Percentiles rank a stretch among this genome's conserved stretches.
These are phyloP conservation scores for Pythium angustatum DNA, from an alignment of 352 stramenopile species.

Conservation along the genomic window DNA sequence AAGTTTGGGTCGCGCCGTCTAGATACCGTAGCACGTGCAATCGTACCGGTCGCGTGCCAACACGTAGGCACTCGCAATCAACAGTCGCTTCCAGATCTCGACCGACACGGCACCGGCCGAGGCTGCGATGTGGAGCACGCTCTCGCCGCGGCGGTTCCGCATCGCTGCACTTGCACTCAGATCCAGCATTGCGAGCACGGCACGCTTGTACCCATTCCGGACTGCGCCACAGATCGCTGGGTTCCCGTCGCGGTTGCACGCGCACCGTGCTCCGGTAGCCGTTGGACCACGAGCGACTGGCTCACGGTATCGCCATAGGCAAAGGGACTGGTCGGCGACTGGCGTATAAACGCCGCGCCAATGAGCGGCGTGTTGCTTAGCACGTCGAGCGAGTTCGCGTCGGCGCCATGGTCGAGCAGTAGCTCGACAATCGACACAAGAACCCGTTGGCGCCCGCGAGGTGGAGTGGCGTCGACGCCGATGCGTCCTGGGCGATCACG, in stretches of 20 bases:
- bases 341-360: slow-evolving; percentile 38
- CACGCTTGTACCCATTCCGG: slow-evolving; percentile 27
- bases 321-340: slow-evolving; percentile 34
- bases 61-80: slow-evolving; percentile 34
- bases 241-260: slow-evolving; percentile 23
- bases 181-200: slow-evolving; percentile 13
- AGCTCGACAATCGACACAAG: slow-evolving; percentile 27
- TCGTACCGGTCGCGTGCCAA: slow-evolving; percentile 31
- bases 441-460: slow-evolving; percentile 42
- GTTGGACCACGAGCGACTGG: slow-evolving; percentile 31
- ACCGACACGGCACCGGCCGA: slow-evolving; percentile 30
- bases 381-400: slow-evolving; percentile 33
- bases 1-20: slow-evolving; percentile 24
- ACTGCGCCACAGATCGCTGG: slow-evolving; percentile 30
- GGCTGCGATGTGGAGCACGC: slow-evolving; percentile 34
- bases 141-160: slow-evolving; percentile 22
- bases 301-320: slow-evolving; percentile 34
- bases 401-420: slow-evolving; percentile 32
- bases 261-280: slow-evolving; percentile 32
- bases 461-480: slow-evolving; percentile 33
- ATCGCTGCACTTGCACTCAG: not conserved
- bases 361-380: slow-evolving; percentile 42
- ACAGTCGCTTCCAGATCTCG: slow-evolving; percentile 29
- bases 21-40: slow-evolving; percentile 30
- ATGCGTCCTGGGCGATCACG: slow-evolving; percentile 34